Evolutionary conservation across 2,329 filamentous ascomycete species (phyloP), one percentile per base, ranked within the genome.

Genomic region (Fusarium sp.): DNA sequence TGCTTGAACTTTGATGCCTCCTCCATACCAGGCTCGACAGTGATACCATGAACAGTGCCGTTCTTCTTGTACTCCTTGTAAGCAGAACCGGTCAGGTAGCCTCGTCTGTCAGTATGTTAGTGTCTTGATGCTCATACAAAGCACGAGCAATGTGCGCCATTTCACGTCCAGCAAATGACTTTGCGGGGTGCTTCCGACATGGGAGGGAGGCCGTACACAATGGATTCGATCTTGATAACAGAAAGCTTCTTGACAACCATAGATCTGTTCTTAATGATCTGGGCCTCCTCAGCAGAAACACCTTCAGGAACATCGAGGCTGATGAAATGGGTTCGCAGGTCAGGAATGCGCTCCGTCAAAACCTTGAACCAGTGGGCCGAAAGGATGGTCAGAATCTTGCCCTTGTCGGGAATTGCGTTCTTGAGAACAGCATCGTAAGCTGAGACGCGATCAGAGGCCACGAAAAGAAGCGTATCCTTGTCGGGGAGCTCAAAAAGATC

Each of bases 401-500:
- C 87, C 82, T 89, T 89, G 77, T 82, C 77, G 47, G 84, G 83
- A 53, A 87, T 83, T 22, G 63, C 25, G 44, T 66, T 70, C 84
- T 84, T 75, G 96, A 98, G 75, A 88, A 97, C 90, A 74, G 97
- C 89, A 74, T 97, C 94, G 38, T 68, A 98, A 59, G 96, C 96
- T 25, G 94, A 97, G 79, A 98, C 96, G 73, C 96, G 91, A 83
- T 98, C 95, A 16, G 93, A 92, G 25, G 93, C 91, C 59, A 95
- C 90, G 78, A 97, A 95, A 60, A 97, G 90, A 7, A 97, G 88
- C 3, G 60, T 55, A 4, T 89, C 91, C 45, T 74, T 63, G 79
- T 93, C 89, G 78, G 93, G 89, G 57, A 97, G 83, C 66, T 88
- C 85, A 80, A 93, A 97, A 40, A 97, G 87, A 77, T 97, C 92